Base-by-base conservation (phyloP, 306 rosid species). In the Abrus pulchellus region DNA sequence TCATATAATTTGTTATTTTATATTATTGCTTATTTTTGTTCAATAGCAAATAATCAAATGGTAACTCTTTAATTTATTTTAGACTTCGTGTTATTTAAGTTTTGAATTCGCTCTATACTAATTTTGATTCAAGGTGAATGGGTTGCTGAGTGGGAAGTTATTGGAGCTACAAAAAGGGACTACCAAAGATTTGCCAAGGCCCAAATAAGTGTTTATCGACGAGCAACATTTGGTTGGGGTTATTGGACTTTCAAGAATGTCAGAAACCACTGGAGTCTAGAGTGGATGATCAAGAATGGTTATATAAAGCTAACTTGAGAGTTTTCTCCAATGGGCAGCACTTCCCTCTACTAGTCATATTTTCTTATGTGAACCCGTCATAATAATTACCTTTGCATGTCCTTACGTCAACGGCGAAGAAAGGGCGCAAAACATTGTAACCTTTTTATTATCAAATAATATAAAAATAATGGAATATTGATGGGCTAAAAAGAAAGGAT, bases 151-250 rank as follows among this genome's bases (percentile, higher is more conserved):
- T 91, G 93, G 96, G 30, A 78, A 54, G 87, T 87, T 6, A 20
- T 47, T 6, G 88, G 54, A 4, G 89, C 96, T 40, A 68, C 88
- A 13, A 69, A 87, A 49, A 83, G 78, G 55, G 91, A 89, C 6
- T 89, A 84, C 80, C 82, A 83, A 73, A 86, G 76, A 81, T 91
- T 80, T 10, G 91, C 82, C 1, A 6, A 78, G 27, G 93, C 93
- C 64, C 93, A 89, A 54, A 49, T 89, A 33, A 83, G 81, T 9
- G 87, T 91, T n/a, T 91, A 53, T 72, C 88, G 80, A 34, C 52
- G 81, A 83, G 92, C 93, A 38, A 82, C 89, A 30, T 89, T 89
- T 83, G 96, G 93, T 3, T 91, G 96, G 96, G 88, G 92, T 81
- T 91, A 91, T 5, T 91, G 96, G 93, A 61, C 90, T 48, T 86